Evolutionary conservation across 2,329 filamentous ascomycete genomes (phyloP), one percentile per base, ranked within the genome.

Genomic region (Magnaporthiopsis poae): DNA sequence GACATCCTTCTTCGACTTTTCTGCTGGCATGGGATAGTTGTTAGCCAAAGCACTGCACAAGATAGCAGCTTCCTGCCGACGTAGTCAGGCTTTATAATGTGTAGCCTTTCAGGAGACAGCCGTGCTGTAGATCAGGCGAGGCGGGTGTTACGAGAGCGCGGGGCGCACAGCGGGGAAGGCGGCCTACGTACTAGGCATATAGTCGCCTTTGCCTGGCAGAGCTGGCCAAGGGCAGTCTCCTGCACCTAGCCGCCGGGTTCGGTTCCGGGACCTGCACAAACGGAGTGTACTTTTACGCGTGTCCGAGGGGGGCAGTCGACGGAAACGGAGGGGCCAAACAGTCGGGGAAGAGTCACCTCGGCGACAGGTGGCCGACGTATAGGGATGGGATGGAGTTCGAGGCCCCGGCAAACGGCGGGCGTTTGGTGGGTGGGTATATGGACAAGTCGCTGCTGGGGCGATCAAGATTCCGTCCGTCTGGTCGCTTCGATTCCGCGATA

Each of bases 1-100:
- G 74, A 79, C 81, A 82, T 84, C 77, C 77, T 83, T 85, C 75
- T 77, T 81, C 72, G 81, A 77, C 75, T 83, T 84, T 78, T 83
- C 83, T 61, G 13, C 21, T 25, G 4, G 36, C 35, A 33, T 31
- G 63, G 46, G 46, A 25, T 56, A 9, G 46, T 25, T 12, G 63
- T 64, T 29, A 64, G 63, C 9, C n/a, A 64, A 13, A 25, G 18
- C 15, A 25, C 29, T 59, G n/a, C 39, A 52, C 18, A n/a, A n/a
- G 18, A 56, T 25, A 46, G 46, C n/a, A 56, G 8, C 18, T 56
- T 21, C 0, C 18, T 56, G 5, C 7, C 18, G 4, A 56, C 8
- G 46, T 56, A 25, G 46, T 8, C 46, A 56, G 46, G 21, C 13
- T 8, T 25, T 21, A 21, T n/a, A 1, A 56, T n/a, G 18, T 56